These are phyloP conservation scores for Lepidium sativum DNA, from an alignment of 345 rosid genomes.

Conservation along the genomic window DNA sequence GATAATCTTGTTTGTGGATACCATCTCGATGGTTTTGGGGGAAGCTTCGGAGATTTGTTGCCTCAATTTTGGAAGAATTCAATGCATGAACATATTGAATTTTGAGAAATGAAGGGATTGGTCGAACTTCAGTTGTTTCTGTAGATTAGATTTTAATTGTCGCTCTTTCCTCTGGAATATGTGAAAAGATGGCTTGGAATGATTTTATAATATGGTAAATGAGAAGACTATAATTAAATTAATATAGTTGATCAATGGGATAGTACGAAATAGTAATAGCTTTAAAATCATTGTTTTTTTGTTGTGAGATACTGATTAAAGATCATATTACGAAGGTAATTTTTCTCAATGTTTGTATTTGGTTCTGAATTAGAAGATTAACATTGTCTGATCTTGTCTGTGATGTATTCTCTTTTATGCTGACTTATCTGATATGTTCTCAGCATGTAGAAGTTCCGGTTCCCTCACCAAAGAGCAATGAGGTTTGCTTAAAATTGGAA, in stretches of 20 bases:
- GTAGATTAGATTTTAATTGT: too few relatives aligned
- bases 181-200: too few relatives aligned
- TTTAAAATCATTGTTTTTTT: background rate
- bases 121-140: too few relatives aligned
- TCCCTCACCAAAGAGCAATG: conserved; percentile 42
- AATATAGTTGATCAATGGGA: background rate
- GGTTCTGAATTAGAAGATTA: background rate
- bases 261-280: background rate
- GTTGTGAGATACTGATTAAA: background rate
- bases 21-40: background rate
- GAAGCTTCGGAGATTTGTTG: background rate
- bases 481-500: conserved; percentile 53
- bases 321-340: background rate
- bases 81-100: background rate
- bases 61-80: background rate
- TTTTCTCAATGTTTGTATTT: background rate
- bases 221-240: too few relatives aligned
- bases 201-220: too few relatives aligned
- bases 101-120: too few relatives aligned
- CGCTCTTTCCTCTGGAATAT: too few relatives aligned
- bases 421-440: background rate
- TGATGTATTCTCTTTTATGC: background rate
- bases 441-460: conserved; percentile 63
- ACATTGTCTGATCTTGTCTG: background rate
- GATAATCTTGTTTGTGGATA: background rate